These are phyloP conservation scores for Fusarium marasasianum DNA, from an alignment of 2,329 filamentous ascomycete species.

Conservation along the genomic window DNA sequence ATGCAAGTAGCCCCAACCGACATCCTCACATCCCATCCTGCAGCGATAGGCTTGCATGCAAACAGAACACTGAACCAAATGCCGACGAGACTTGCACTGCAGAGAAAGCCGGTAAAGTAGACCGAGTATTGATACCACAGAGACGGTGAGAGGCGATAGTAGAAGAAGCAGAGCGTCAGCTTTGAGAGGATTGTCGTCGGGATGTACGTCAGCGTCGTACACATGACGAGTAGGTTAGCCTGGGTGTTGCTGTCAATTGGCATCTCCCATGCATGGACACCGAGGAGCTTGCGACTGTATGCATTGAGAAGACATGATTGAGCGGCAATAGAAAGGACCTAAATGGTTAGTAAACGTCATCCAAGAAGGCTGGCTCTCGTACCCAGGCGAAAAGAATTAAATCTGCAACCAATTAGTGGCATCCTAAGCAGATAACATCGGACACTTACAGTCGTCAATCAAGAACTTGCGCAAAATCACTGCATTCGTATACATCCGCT, in stretches of 20 bases:
- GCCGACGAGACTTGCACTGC: neutral
- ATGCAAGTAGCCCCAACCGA: neutral
- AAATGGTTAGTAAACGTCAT: neutral
- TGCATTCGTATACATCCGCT: constrained; percentile 17
- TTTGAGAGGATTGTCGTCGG: constrained; percentile 12
- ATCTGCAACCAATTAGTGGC: neutral
- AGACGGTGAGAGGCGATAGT: constrained; percentile 10
- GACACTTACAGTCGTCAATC: constrained; percentile 4
- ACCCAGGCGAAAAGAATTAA: constrained; percentile 13
- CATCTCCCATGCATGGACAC: constrained; percentile 17
- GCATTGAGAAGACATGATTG: constrained; percentile 18
- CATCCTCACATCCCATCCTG: constrained; percentile 4
- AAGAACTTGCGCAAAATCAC: constrained; percentile 1
- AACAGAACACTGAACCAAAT: constrained; percentile 18
- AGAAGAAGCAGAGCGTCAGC: constrained; percentile 16
- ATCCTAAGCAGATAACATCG: no score
- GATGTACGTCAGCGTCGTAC: neutral
- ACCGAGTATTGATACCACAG: constrained; percentile 11
- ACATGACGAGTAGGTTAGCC: constrained; percentile 3
- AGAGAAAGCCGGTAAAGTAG: neutral
- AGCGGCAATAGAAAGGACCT: neutral
- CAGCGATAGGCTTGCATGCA: neutral
- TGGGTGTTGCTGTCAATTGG: constrained; percentile 2
- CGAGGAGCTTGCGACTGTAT: neutral
- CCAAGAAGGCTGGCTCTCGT: fast-evolving